These are phyloP conservation scores for Lasiosphaeria miniovina DNA, from an alignment of 495 filamentous ascomycete species.

Conservation along the genomic window DNA sequence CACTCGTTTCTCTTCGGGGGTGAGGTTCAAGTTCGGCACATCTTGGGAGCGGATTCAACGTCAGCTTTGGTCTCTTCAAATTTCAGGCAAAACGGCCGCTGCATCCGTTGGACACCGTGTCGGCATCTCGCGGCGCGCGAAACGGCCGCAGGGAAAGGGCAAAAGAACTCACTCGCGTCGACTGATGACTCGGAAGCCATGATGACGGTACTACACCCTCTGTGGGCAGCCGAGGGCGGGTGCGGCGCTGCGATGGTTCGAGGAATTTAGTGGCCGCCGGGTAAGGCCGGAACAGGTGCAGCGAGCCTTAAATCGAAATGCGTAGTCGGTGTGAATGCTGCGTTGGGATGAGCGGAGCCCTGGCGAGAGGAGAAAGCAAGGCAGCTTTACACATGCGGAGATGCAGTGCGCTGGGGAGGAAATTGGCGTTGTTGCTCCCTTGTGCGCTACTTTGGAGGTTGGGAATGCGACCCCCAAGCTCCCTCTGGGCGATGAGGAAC, in stretches of 20 bases:
- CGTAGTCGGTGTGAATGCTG: background rate
- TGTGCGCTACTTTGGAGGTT: slow-evolving; percentile 16
- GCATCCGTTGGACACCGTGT: background rate
- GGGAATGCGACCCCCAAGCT: slow-evolving; percentile 23
- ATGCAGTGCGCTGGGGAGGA: background rate
- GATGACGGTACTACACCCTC: slow-evolving; percentile 18
- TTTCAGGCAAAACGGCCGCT: background rate
- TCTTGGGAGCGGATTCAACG: slow-evolving; percentile 32
- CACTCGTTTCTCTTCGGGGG: slow-evolving; percentile 84
- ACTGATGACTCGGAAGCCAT: slow-evolving; percentile 32
- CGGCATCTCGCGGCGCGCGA: background rate
- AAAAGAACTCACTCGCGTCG: slow-evolving; percentile 26
- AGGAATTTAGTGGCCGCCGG: slow-evolving; percentile 2
- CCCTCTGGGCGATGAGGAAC: background rate
- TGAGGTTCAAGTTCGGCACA: slow-evolving; percentile 77
- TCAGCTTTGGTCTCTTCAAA: background rate
- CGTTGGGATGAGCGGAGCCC: background rate
- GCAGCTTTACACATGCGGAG: background rate
- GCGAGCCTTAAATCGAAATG: slow-evolving; percentile 2
- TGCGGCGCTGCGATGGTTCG: background rate
- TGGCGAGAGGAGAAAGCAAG: background rate
- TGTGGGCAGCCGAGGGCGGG: slow-evolving; percentile 5
- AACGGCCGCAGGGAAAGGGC: background rate
- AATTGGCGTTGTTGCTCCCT: background rate
- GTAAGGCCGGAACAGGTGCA: slow-evolving; percentile 2